These are phyloP conservation scores for Mycena albidolilacea DNA, from an alignment of 768 basidiomycete species.

Conservation along the genomic window DNA sequence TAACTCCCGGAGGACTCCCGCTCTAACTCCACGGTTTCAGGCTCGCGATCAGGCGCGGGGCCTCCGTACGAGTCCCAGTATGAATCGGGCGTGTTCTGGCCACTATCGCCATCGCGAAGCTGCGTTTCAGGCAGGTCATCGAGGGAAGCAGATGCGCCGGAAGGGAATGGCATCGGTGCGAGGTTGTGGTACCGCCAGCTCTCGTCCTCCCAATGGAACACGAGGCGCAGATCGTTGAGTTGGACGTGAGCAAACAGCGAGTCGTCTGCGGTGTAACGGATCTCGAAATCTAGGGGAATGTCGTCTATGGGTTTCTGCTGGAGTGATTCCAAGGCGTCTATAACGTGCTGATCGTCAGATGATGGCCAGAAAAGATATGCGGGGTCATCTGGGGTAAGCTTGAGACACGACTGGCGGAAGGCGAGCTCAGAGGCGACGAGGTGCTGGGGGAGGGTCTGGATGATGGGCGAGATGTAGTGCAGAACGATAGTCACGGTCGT, in stretches of 20 bases:
- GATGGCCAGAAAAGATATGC: conserved; percentile 82
- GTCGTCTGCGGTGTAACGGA: conserved; percentile 58
- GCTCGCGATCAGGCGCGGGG: conserved; percentile 49
- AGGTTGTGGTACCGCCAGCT: conserved; percentile 83
- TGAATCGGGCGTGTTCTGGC: conserved; percentile 65
- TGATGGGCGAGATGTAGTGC: conserved; percentile 69
- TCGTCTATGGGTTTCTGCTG: conserved; percentile 41
- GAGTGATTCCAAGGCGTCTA: conserved; percentile 62
- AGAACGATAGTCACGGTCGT: conserved; percentile 62
- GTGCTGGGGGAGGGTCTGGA: conserved; percentile 69
- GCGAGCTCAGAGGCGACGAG: conserved; percentile 72
- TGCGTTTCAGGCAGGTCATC: conserved; percentile 53
- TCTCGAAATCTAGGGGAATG: conserved; percentile 25
- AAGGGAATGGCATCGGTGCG: conserved; percentile 80
- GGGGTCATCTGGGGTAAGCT: conserved; percentile 64
- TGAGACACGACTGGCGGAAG: conserved; percentile 78
- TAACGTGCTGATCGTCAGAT: conserved; percentile 47
- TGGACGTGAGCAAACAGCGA: conserved; percentile 70
- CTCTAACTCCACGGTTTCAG: conserved; percentile 36
- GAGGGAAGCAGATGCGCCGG: conserved; percentile 51
- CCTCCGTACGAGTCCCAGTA: conserved; percentile 81
- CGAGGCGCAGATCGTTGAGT: conserved; percentile 68
- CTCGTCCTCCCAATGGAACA: conserved; percentile 76
- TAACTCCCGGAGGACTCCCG: conserved; percentile 52
- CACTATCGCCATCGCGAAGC: conserved; percentile 40